Evolutionary conservation across 345 rosid species (phyloP), one percentile per base, ranked within the genome.

Genomic region (Eucalyptus rudis): DNA sequence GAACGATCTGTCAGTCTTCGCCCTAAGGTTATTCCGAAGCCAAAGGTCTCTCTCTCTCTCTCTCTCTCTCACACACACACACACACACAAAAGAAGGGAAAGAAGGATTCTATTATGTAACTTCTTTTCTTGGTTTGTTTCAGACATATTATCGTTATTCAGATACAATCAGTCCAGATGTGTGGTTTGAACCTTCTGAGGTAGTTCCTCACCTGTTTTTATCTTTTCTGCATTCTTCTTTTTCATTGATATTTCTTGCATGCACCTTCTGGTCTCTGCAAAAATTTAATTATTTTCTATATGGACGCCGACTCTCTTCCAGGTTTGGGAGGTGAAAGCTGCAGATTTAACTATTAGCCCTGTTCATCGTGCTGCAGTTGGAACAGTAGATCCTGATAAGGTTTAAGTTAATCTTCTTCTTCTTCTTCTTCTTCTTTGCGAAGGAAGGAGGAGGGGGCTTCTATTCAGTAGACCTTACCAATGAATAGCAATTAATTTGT

Each of bases 301-400:
- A n/a, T 25, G 76, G 2, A 13, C 29, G 4, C 29, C 15, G 3
- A 76, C 47, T 31, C 68, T 59, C 56, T 88, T 88, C 85, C 90
- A 97, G 99, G 99, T 98, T 31, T 98, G 99, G 99, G 98, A 98
- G 94, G 99, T 98, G 88, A 97, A 96, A 94, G 99, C 98, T 91
- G 98, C 99, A 87, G 99, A 98, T 90, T 91, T 97, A 90, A 97
- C 99, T 64, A 95, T 97, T 89, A 98, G 99, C 90, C 99, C 99
- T 85, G 99, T 95, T 91, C 93, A 97, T 91, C 93, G 93, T 91
- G 99, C 99, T 76, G 99, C 99, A 87, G 91, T 94, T 44, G 99
- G 99, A 87, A 89, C 91, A 62, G 98, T 96, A 80, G 98, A 97
- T 92, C 91, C 94, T 84, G 95, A 93, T 86, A 98, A 98, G 99